phyloP scores from a whole-genome alignment of 2,329 filamentous ascomycete genomes.

The Rutstroemia sydowiana region DNA sequence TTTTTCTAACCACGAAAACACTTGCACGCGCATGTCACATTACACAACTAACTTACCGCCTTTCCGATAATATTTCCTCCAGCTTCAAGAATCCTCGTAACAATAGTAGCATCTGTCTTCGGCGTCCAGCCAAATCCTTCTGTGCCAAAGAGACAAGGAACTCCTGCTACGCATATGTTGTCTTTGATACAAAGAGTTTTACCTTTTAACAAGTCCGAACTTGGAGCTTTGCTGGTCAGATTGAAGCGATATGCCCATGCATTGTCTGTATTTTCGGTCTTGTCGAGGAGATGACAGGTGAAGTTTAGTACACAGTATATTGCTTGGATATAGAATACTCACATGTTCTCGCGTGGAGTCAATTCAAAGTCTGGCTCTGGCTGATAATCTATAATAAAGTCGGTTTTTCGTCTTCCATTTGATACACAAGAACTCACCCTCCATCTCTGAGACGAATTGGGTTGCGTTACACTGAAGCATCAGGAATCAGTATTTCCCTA shows the following conservation, averaged over 20 bases:
- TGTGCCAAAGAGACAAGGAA: conserved; percentile 40
- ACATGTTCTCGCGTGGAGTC: conserved; percentile 16
- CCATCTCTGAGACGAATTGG: conserved; percentile 19
- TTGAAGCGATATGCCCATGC: conserved; percentile 17
- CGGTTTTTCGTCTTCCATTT: background rate
- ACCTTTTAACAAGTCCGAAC: conserved; percentile 29
- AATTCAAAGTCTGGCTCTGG: conserved; percentile 14
- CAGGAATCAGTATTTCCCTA: background rate
- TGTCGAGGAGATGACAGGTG: conserved; percentile 13
- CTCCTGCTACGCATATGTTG: conserved; percentile 45
- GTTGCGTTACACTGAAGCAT: conserved; percentile 14
- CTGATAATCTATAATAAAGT: conserved; percentile 14
- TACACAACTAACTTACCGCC: conserved; percentile 27
- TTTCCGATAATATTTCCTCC: conserved; percentile 45
- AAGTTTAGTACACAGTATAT: background rate
- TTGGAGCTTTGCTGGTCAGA: conserved; percentile 14
- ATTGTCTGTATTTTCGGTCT: conserved; percentile 17
- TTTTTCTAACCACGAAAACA: too few species aligned
- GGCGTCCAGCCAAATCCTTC: conserved; percentile 41
- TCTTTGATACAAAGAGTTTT: conserved; percentile 47
- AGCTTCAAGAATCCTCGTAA: conserved; percentile 39
- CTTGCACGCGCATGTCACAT: too few species aligned
- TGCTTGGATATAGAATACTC: background rate
- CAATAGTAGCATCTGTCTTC: conserved; percentile 41
- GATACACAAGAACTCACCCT: conserved; percentile 8